These are phyloP conservation scores for Pseudogymnoascus sp. DNA, from an alignment of 2,329 filamentous ascomycete genomes.

Conservation along the genomic window DNA sequence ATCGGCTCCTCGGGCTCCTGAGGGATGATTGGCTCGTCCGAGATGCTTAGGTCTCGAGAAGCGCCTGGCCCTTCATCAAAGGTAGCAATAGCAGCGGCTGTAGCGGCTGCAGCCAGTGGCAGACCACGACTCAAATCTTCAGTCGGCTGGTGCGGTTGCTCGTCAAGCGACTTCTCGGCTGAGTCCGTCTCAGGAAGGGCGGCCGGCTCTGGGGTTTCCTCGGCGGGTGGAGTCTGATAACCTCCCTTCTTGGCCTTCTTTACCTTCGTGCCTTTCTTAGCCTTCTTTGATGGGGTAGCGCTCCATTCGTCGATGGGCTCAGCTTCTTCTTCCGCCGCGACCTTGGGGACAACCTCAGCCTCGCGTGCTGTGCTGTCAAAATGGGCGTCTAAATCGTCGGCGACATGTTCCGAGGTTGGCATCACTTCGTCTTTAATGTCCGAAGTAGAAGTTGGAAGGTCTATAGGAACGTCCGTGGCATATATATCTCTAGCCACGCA, in stretches of 20 bases:
- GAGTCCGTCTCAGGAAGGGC: not conserved
- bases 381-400: not conserved
- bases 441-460: not conserved
- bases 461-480: not conserved
- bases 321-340: not conserved
- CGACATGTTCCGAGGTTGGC: not conserved
- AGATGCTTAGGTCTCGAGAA: constrained; percentile 14
- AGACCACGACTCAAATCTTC: constrained; percentile 32
- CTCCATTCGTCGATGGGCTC: not conserved
- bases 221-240: not conserved
- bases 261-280: constrained; percentile 30
- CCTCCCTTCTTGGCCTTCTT: constrained; percentile 1
- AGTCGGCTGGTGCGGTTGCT: not conserved
- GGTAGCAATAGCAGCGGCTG: not conserved
- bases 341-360: not conserved
- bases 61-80: not conserved
- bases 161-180: not conserved
- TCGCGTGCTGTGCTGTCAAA: not conserved
- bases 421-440: not conserved
- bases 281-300: constrained; percentile 11
- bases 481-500: not conserved
- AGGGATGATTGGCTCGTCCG: not conserved
- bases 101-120: not conserved
- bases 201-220: not conserved
- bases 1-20: constrained; percentile 19